These are phyloP conservation scores for Colletotrichum graminicola DNA, from an alignment of 2,329 filamentous ascomycete species.

Conservation along the genomic window DNA sequence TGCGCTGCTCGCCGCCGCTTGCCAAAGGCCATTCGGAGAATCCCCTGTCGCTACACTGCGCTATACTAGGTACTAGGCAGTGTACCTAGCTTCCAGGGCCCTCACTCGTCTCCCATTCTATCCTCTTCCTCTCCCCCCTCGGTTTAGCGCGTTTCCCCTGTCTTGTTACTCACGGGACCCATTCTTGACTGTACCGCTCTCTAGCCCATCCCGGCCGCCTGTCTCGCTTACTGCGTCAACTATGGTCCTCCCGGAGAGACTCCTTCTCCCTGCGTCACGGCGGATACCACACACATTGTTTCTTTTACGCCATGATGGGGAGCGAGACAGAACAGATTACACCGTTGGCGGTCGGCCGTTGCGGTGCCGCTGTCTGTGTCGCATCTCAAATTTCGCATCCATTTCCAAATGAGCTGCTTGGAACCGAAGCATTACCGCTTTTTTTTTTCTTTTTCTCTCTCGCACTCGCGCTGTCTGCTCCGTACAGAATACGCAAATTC, in stretches of 20 bases:
- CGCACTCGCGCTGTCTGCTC: slow-evolving; percentile 28
- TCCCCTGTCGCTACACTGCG: too few relatives aligned
- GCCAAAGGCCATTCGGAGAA: too few relatives aligned
- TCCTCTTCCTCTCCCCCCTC: too few relatives aligned
- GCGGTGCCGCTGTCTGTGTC: slow-evolving; percentile 24
- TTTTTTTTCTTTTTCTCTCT: slow-evolving; percentile 29
- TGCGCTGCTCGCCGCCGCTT: too few relatives aligned
- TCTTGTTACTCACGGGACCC: too few relatives aligned
- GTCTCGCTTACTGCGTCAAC: slow-evolving; percentile 26
- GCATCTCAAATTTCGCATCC: slow-evolving; percentile 9
- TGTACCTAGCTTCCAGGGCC: too few relatives aligned
- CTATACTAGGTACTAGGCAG: too few relatives aligned
- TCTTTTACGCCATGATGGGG: slow-evolving; percentile 18
- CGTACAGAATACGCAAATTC: background rate
- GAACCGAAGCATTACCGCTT: slow-evolving; percentile 2
- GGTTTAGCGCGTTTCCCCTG: too few relatives aligned
- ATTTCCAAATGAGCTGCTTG: slow-evolving; percentile 6
- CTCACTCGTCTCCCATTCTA: too few relatives aligned
- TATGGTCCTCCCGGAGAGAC: slow-evolving; percentile 7
- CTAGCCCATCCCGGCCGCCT: slow-evolving; percentile 22
- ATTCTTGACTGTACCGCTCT: slow-evolving; percentile 23
- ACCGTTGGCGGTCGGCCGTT: slow-evolving; percentile 25
- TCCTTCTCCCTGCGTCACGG: slow-evolving; percentile 35
- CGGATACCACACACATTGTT: slow-evolving; percentile 13
- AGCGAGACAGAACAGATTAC: slow-evolving; percentile 8